Percentiles rank a stretch among this genome's conserved stretches.
These are phyloP conservation scores for Tuber calosporum DNA, from an alignment of 495 filamentous ascomycete species.

Conservation along the genomic window DNA sequence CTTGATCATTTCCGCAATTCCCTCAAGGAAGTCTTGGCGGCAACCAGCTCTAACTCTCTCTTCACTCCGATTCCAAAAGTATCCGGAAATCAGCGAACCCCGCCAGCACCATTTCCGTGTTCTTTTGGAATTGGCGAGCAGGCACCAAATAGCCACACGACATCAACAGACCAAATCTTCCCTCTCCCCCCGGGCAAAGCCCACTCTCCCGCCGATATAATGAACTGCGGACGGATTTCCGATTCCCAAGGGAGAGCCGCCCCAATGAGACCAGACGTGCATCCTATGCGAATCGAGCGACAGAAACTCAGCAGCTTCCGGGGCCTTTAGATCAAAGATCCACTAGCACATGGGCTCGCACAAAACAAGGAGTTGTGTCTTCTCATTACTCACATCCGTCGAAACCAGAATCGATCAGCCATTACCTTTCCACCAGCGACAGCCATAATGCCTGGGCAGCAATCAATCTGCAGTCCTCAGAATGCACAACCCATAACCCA, in stretches of 20 bases:
- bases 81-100: neutral
- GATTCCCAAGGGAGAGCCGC: neutral
- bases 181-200: neutral
- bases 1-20: slow-evolving; percentile 1
- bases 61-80: neutral
- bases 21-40: neutral
- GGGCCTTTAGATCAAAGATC: neutral
- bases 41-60: neutral
- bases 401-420: neutral
- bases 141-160: neutral
- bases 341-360: neutral
- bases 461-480: neutral
- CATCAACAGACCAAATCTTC: neutral
- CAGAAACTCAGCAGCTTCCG: neutral
- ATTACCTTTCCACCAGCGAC: neutral
- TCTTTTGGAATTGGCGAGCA: neutral
- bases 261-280: neutral
- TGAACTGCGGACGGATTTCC: neutral
- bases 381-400: neutral
- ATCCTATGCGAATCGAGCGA: neutral
- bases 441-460: neutral
- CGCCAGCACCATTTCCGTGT: too few relatives aligned
- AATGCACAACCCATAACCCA: neutral
- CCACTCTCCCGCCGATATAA: neutral
- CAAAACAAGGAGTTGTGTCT: neutral